phyloP scores from a whole-genome alignment of 2,329 filamentous ascomycete species.

The Aspergillus aculeatinus region DNA sequence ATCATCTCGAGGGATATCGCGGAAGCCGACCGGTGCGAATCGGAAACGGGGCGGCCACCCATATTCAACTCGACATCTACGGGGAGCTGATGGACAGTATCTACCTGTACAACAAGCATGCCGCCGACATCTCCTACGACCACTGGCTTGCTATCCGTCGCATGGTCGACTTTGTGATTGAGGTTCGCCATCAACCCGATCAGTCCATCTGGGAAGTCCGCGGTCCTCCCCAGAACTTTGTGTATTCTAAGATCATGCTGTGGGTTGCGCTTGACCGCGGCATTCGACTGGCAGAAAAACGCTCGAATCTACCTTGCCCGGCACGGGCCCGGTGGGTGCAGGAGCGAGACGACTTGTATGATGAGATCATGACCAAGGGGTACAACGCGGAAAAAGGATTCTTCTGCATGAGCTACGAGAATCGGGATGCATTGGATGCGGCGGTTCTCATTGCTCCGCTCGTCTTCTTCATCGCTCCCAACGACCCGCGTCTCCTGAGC shows the following conservation, averaged over 20 bases:
- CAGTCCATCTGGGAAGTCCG: slow-evolving; percentile 85
- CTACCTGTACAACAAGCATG: slow-evolving; percentile 77
- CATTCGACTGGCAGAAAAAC: slow-evolving; percentile 70
- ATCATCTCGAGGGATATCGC: slow-evolving; percentile 71
- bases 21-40: slow-evolving; percentile 71
- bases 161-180: slow-evolving; percentile 61
- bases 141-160: slow-evolving; percentile 70
- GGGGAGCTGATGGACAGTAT: slow-evolving; percentile 75
- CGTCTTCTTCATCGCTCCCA: slow-evolving; percentile 76
- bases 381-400: slow-evolving; percentile 69
- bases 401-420: slow-evolving; percentile 77
- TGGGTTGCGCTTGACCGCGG: slow-evolving; percentile 80
- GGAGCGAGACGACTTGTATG: slow-evolving; percentile 67
- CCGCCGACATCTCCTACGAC: slow-evolving; percentile 73
- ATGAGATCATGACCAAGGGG: slow-evolving; percentile 74
- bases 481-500: slow-evolving; percentile 71
- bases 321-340: slow-evolving; percentile 66
- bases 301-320: slow-evolving; percentile 69
- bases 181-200: slow-evolving; percentile 65
- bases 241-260: slow-evolving; percentile 79
- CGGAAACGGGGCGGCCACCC: slow-evolving; percentile 73
- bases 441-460: slow-evolving; percentile 66
- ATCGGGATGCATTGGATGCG: slow-evolving; percentile 67
- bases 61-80: slow-evolving; percentile 74
- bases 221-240: slow-evolving; percentile 58